Evolutionary conservation across 1,284 basidiomycete species (phyloP), one percentile per base, ranked within the genome.

Genomic region (Agroathelia rolfsii): DNA sequence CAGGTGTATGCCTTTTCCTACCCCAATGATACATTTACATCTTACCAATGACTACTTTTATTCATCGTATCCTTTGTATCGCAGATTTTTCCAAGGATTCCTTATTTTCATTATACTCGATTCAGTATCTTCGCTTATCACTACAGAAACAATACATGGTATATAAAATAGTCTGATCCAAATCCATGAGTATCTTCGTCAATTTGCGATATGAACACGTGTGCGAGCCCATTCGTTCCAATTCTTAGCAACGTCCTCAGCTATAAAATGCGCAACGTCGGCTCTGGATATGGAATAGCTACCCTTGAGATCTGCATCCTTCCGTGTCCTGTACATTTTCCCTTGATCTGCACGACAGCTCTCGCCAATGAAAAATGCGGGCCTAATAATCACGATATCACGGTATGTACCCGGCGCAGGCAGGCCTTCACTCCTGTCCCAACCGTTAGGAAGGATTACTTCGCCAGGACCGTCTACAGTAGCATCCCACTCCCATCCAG

Each of bases 241-340:
- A 9, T 64, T 45, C 32, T 52, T 51, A 13, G 69, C 22, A 11
- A 64, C 50, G 2, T 55, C 58, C 37, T 76, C 64, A 1, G 61
- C 66, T n/a, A 81, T 46, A 46, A 79, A 81, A 53, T 80, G 74
- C 2, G 66, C 73, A 0, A 74, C 65, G 47, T 82, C 79, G 44
- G 58, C 59, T 44, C 78, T 58, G 23, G 75, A 76, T 6, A 82
- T 51, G n/a, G 63, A 67, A 46, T 66, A 81, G 10, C 43, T 43
- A 2, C 61, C 54, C 0, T 47, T 41, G 0, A 69, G 18, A 12
- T 69, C 58, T 1, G 47, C 56, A 17, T 57, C 53, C 4, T 50
- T 50, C 9, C 22, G 22, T 11, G 15, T 5, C 9, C 17, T 23
- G 27, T 48, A 32, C 32, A 40, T 39, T 30, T 38, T 42, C 5